Evolutionary conservation across 768 basidiomycete genomes (phyloP).

Genomic region (Boletus insuetus): DNA sequence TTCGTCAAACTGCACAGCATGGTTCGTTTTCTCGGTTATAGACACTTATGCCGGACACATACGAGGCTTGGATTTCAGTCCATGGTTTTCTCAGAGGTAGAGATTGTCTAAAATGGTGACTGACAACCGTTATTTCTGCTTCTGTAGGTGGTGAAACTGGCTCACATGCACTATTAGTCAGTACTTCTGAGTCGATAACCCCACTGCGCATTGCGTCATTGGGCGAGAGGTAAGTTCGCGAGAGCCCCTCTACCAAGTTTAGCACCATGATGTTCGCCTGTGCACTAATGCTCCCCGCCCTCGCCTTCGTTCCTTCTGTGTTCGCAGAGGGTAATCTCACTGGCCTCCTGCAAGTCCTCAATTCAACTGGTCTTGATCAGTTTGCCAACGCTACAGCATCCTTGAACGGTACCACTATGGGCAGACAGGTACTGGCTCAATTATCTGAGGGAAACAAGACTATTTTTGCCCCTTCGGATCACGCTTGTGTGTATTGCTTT

Average conservation of each 20-base stretch:
- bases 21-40: too few relatives aligned
- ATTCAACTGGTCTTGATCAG: conserved; percentile 38
- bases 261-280: conserved; percentile 19
- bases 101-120: too few relatives aligned
- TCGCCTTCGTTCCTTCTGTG: conserved; percentile 27
- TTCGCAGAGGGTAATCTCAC: conserved; percentile 33
- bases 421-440: conserved; percentile 41
- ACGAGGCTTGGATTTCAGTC: not conserved
- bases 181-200: not conserved
- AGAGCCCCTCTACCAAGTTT: not conserved
- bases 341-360: conserved; percentile 38
- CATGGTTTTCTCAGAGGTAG: not conserved
- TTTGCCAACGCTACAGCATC: conserved; percentile 39
- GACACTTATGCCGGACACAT: too few relatives aligned
- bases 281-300: conserved; percentile 2
- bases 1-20: too few relatives aligned
- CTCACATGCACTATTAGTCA: not conserved
- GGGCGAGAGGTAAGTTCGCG: not conserved
- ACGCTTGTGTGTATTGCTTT: conserved; percentile 47
- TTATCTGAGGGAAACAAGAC: conserved; percentile 47
- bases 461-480: conserved; percentile 56
- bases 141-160: not conserved
- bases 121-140: not conserved
- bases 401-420: conserved; percentile 45
- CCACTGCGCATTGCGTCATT: conserved; percentile 26